Evolutionary conservation across 768 basidiomycete genomes (phyloP).

Genomic region (Leucocoprinus sp.): DNA sequence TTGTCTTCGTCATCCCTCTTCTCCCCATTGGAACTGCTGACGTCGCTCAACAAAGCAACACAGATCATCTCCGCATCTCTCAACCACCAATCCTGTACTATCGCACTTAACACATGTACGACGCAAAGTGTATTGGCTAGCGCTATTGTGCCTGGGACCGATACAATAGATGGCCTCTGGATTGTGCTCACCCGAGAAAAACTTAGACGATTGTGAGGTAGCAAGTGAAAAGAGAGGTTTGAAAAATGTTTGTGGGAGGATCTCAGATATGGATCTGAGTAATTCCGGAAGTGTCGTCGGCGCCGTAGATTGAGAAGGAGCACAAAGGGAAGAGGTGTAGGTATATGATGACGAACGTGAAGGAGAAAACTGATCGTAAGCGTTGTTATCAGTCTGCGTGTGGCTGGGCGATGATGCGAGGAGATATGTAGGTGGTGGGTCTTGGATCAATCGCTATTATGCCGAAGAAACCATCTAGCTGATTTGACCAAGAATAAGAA

Average conservation of each 20-base stretch:
- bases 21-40: conserved; percentile 16
- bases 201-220: conserved; percentile 45
- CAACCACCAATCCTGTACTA: conserved; percentile 58
- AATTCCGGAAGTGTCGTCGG: conserved; percentile 33
- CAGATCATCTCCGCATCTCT: conserved; percentile 69
- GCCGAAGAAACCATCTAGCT: too few relatives aligned
- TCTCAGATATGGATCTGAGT: conserved; percentile 40
- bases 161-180: too few relatives aligned
- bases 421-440: conserved; percentile 41
- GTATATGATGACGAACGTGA: background rate
- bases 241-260: conserved; percentile 58
- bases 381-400: background rate
- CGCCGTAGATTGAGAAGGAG: background rate
- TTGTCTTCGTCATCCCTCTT: conserved; percentile 10
- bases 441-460: conserved; percentile 42
- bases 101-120: conserved; percentile 41
- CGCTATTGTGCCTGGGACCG: background rate
- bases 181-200: too few relatives aligned
- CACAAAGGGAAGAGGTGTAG: background rate
- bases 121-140: conserved; percentile 48
- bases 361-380: background rate
- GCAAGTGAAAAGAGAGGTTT: conserved; percentile 67
- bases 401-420: background rate
- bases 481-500: conserved; percentile 23
- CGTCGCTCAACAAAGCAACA: conserved; percentile 56